A percentile compares a stretch with the other conserved stretches of the same genome.
Evolutionary conservation across 768 basidiomycete genomes (phyloP).

Genomic region (Exsudoporus frostii): DNA sequence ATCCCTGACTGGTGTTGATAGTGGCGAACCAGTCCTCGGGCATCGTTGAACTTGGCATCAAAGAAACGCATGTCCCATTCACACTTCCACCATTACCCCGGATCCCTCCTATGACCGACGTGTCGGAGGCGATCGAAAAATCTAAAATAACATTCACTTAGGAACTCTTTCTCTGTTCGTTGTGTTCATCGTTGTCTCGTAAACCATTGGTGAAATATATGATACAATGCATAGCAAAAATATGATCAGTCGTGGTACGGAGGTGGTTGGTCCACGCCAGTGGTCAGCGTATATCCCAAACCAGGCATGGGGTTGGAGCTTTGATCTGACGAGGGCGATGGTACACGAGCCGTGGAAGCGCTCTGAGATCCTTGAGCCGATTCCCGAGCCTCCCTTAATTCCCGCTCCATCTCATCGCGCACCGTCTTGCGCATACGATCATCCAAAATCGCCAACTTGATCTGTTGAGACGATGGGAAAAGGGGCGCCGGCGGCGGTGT

Average conservation of each 20-base stretch:
- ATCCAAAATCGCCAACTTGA: constrained; percentile 76
- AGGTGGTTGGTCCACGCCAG: constrained; percentile 18
- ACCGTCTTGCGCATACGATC: constrained; percentile 61
- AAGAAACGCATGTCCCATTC: constrained; percentile 29
- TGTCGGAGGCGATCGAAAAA: constrained; percentile 12
- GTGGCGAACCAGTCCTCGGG: not conserved
- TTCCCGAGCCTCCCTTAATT: constrained; percentile 42
- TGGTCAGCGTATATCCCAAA: constrained; percentile 16
- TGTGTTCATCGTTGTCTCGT: not conserved
- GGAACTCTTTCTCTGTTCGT: not conserved
- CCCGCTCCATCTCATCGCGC: constrained; percentile 58
- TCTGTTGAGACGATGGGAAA: constrained; percentile 37
- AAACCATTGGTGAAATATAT: constrained; percentile 1
- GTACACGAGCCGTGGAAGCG: not conserved
- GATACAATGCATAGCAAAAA: constrained; percentile 2
- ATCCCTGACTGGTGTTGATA: not conserved
- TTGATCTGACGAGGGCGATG: not conserved
- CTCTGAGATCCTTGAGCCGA: constrained; percentile 11
- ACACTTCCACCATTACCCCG: constrained; percentile 37
- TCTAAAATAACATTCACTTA: constrained; percentile 8
- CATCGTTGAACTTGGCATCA: not conserved
- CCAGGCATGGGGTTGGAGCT: constrained; percentile 23
- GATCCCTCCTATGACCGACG: constrained; percentile 25
- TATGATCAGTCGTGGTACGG: constrained; percentile 15
- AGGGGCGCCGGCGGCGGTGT: not conserved